Base-by-base conservation (phyloP, 495 filamentous ascomycete genomes). In the Thermothielavioides terrestris region DNA sequence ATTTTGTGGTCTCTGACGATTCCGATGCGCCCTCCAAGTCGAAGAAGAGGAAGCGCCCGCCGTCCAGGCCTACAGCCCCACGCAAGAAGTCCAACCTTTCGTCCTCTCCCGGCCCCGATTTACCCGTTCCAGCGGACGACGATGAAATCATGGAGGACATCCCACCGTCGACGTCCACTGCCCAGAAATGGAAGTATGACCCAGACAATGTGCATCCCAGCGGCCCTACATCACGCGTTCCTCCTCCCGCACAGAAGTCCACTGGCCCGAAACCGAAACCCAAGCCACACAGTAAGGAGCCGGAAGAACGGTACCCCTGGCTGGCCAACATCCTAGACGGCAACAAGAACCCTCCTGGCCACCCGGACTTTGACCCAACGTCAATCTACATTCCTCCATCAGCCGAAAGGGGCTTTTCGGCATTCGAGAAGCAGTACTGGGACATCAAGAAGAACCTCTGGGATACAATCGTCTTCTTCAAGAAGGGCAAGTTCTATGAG, bases 401-500 rank as follows among this genome's bases (percentile, higher is more conserved):
- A 4, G 88, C 88, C 8, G 89, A 80, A 78, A 67, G 65, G 0
- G 78, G 84, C 3, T 95, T 99, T 62, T 88, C 88, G 0, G 77
- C 91, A 0, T 99, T 99, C 52, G 92, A 99, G 70, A 92, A 89
- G 65, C 92, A 99, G 57, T 99, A 97, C 67, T 99, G 92, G 92
- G 90, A 95, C 60, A 97, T 99, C 66, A 99, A 99, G 74, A 86
- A 89, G 67, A 95, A 95, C 43, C 87, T 91, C 55, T 95, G 86
- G 86, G 88, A 95, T 52, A 97, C 89, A 0, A 84, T 99, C 18
- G 92, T 99, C 12, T 99, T 99, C 70, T 99, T 99, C 77, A 97
- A 95, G 69, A 99, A 99, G 70, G 92, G 92, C 51, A 99, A 99
- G 63, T 99, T 99, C 68, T 99, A 95, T 65, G 92, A 99, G 63